A percentile compares a stretch with the other conserved stretches of the same genome.
Evolutionary conservation across 2,329 filamentous ascomycete species (phyloP).

Genomic region (Penicillium sp.): DNA sequence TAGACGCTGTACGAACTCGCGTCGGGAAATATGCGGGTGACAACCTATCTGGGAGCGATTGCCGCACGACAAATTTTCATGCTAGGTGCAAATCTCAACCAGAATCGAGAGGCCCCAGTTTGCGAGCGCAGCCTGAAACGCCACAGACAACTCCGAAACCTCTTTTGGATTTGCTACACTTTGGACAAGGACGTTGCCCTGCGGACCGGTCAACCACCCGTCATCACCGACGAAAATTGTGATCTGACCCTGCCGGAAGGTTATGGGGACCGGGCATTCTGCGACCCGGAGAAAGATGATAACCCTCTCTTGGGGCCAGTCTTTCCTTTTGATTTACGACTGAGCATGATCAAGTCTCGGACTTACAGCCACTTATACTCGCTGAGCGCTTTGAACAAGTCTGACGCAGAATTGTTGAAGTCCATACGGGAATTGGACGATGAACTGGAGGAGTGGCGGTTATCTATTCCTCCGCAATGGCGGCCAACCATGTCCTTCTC

Average conservation of each 20-base stretch:
- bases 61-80: constrained; percentile 53
- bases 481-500: constrained; percentile 53
- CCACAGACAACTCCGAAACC: constrained; percentile 36
- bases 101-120: constrained; percentile 17
- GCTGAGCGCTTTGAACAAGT: constrained; percentile 49
- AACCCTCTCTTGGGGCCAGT: constrained; percentile 27
- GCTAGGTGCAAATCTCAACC: constrained; percentile 49
- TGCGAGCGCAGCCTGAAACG: constrained; percentile 20
- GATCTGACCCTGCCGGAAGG: constrained; percentile 53
- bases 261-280: constrained; percentile 39
- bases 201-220: constrained; percentile 56
- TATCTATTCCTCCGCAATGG: constrained; percentile 49
- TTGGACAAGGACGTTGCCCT: constrained; percentile 60
- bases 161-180: constrained; percentile 60
- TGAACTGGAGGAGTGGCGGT: constrained; percentile 58
- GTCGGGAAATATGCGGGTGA: constrained; percentile 51
- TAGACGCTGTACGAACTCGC: constrained; percentile 50
- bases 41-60: constrained; percentile 48
- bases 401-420: constrained; percentile 57
- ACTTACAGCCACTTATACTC: constrained; percentile 55
- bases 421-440: constrained; percentile 61
- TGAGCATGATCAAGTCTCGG: constrained; percentile 57
- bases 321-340: constrained; percentile 53
- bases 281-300: constrained; percentile 25
- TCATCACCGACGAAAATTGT: constrained; percentile 55